phyloP scores from a whole-genome alignment of 2,329 filamentous ascomycete species.

The Phaeosphaeriaceae sp. region DNA sequence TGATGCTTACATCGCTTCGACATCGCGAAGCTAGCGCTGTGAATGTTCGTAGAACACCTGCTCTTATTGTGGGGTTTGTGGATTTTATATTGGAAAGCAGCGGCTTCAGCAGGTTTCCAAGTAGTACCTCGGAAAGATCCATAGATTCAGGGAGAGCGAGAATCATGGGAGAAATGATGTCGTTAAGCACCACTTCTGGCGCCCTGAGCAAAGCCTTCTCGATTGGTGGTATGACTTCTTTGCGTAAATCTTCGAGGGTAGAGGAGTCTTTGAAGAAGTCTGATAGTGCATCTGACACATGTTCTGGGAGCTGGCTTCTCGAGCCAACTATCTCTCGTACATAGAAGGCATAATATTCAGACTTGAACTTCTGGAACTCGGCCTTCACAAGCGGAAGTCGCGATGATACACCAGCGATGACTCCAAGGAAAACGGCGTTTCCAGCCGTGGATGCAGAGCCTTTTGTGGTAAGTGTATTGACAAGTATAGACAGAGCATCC shows the following conservation, averaged over 20 bases:
- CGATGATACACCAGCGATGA: slow-evolving; percentile 84
- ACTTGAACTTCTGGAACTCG: slow-evolving; percentile 69
- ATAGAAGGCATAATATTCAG: slow-evolving; percentile 81
- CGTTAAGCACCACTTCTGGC: slow-evolving; percentile 85
- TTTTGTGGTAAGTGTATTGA: slow-evolving; percentile 74
- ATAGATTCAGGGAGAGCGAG: slow-evolving; percentile 70
- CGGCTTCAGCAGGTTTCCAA: slow-evolving; percentile 78
- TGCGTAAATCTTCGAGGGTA: slow-evolving; percentile 74
- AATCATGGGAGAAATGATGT: slow-evolving; percentile 77
- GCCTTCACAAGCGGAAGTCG: slow-evolving; percentile 70
- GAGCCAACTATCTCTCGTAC: slow-evolving; percentile 84
- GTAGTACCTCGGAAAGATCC: slow-evolving; percentile 78
- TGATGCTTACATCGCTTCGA: slow-evolving; percentile 63
- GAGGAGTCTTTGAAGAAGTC: slow-evolving; percentile 86
- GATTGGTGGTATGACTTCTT: slow-evolving; percentile 77
- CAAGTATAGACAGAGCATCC: slow-evolving; percentile 66
- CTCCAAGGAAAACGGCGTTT: slow-evolving; percentile 79
- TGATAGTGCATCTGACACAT: slow-evolving; percentile 73
- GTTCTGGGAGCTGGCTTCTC: slow-evolving; percentile 70
- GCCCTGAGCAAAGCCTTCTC: slow-evolving; percentile 89
- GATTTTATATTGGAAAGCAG: slow-evolving; percentile 91
- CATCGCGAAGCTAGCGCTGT: slow-evolving; percentile 69
- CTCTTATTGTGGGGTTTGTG: slow-evolving; percentile 77
- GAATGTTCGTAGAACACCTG: slow-evolving; percentile 78
- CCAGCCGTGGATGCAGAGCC: slow-evolving; percentile 66